Evolutionary conservation across 192 early-diverging fungal species (phyloP).

Genomic region (Coemansia reversa): DNA sequence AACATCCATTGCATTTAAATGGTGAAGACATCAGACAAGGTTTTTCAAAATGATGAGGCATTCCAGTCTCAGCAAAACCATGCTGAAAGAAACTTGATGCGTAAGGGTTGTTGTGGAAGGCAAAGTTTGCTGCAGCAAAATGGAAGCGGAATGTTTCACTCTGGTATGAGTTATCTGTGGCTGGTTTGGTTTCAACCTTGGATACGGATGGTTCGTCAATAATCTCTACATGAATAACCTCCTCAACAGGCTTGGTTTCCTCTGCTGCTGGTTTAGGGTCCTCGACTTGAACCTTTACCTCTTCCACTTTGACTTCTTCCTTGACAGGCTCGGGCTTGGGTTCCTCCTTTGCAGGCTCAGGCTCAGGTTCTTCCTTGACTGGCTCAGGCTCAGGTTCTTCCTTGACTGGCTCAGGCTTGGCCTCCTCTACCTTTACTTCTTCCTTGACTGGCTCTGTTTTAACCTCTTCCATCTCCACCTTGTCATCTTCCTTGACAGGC

Average conservation of each 20-base stretch:
- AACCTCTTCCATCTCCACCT: conserved; percentile 14
- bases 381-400: conserved; percentile 13
- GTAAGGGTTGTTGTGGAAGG: conserved; percentile 46
- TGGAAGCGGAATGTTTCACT: conserved; percentile 34
- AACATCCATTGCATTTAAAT: conserved; percentile 22
- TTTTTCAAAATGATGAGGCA: conserved; percentile 33
- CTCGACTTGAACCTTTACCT: not conserved
- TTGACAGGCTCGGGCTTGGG: conserved; percentile 2
- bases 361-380: conserved; percentile 6
- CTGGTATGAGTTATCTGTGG: not conserved
- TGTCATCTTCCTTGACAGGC: conserved; percentile 9
- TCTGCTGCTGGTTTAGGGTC: conserved; percentile 4
- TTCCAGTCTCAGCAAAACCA: conserved; percentile 43
- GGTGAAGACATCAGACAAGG: conserved; percentile 47
- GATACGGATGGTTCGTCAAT: conserved; percentile 9
- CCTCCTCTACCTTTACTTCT: conserved; percentile 2
- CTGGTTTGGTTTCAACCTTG: not conserved
- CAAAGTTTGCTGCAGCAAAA: conserved; percentile 33
- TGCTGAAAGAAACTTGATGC: conserved; percentile 43
- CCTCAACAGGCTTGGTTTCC: conserved; percentile 4
- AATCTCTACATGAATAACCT: conserved; percentile 29
- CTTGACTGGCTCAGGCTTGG: conserved; percentile 7
- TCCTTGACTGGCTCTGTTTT: conserved; percentile 1
- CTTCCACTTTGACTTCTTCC: conserved; percentile 11
- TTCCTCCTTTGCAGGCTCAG: conserved; percentile 13